phyloP scores from a whole-genome alignment of 495 filamentous ascomycete species.

The Podospora pseudoanserina region DNA sequence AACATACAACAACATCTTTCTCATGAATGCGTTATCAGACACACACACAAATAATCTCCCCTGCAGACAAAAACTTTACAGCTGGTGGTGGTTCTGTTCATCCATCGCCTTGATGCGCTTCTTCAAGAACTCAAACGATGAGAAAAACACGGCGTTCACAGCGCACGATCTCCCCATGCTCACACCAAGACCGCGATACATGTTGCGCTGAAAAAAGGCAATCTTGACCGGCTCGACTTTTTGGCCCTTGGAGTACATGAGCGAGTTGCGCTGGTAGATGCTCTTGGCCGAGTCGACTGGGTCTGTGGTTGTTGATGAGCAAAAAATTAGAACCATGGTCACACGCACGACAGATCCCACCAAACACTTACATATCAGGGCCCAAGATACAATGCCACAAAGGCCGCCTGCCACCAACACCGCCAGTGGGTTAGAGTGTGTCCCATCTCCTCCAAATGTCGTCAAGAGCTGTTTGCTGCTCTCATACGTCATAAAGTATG shows the following conservation, averaged over 20 bases:
- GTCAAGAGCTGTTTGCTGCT: constrained; percentile 80
- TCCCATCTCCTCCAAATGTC: constrained; percentile 62
- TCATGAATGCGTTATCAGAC: neutral
- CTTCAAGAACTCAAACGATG: constrained; percentile 72
- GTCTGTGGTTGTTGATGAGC: constrained; percentile 35
- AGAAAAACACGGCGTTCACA: constrained; percentile 77
- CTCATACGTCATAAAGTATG: constrained; percentile 93
- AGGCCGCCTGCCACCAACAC: constrained; percentile 71
- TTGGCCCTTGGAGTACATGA: constrained; percentile 60
- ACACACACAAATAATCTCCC: neutral
- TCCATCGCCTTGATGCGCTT: constrained; percentile 61
- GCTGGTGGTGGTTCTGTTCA: constrained; percentile 18
- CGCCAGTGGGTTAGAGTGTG: constrained; percentile 67
- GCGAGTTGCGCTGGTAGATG: constrained; percentile 75
- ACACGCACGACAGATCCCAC: neutral
- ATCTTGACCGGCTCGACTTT: constrained; percentile 61
- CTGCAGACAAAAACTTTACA: neutral
- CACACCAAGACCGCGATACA: constrained; percentile 75
- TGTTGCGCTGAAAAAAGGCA: constrained; percentile 64
- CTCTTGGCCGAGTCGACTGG: constrained; percentile 82
- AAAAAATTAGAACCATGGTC: neutral
- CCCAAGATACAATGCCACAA: constrained; percentile 79
- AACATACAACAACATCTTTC: neutral
- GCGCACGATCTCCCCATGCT: constrained; percentile 72
- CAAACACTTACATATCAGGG: constrained; percentile 57